phyloP scores from a whole-genome alignment of 805 yeast genomes.

The Ogataea wickerhamii region DNA sequence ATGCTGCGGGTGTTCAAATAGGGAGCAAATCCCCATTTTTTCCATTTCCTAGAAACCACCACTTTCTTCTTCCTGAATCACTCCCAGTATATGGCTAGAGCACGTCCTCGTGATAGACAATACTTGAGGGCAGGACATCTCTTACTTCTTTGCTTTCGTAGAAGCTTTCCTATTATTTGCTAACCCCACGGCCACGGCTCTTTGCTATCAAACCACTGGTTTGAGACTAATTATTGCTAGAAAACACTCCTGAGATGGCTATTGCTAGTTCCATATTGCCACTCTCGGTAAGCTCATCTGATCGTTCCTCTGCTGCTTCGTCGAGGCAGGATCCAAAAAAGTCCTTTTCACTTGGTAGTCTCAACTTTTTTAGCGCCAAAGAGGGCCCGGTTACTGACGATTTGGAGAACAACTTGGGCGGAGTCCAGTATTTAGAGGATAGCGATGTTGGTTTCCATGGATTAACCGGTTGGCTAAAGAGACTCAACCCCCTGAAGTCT shows the following conservation, averaged over 20 bases:
- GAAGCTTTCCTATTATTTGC: background rate
- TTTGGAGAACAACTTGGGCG: background rate
- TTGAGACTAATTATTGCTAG: no score
- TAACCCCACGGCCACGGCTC: no score
- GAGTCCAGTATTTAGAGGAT: background rate
- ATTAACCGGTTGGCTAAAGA: slow-evolving; percentile 8
- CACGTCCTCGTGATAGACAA: no score
- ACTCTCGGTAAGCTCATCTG: background rate
- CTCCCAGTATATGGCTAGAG: no score
- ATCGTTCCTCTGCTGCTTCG: background rate
- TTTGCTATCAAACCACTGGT: no score
- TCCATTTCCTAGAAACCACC: no score
- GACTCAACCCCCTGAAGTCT: slow-evolving; percentile 1
- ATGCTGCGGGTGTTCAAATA: no score
- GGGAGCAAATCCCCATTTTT: no score
- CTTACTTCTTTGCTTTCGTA: background rate
- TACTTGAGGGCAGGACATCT: no score
- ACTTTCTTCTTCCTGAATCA: no score
- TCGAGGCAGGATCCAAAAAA: slow-evolving; percentile 3
- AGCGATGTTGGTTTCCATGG: slow-evolving; percentile 1
- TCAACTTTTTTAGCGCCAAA: slow-evolving; percentile 6
- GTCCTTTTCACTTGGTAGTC: slow-evolving; percentile 11
- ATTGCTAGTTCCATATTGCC: background rate
- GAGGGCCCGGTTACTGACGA: background rate
- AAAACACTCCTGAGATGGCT: background rate